Evolutionary conservation across 345 rosid genomes (phyloP).

Genomic region (Arabidopsis thaliana): TAIR10.1 NC_003070.9:3517001-3517500

Average conservation of each 20-base stretch:
- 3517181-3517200: background rate
- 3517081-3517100: constrained; percentile 13
- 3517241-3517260: constrained; percentile 29
- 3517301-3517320: constrained; percentile 22
- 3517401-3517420: constrained; percentile 87
- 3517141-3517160: constrained; percentile 39
- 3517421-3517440: constrained; percentile 93
- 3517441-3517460: constrained; percentile 60
- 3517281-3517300: constrained; percentile 31
- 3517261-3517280: constrained; percentile 28
- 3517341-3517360: constrained; percentile 24
- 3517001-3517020: constrained; percentile 10
- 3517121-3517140: constrained; percentile 44
- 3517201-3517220: constrained; percentile 31
- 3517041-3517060: background rate
- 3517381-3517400: constrained; percentile 48
- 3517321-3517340: constrained; percentile 29
- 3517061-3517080: background rate
- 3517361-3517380: constrained; percentile 27
- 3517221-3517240: constrained; percentile 28
- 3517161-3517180: constrained; percentile 7
- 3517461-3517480: constrained; percentile 52
- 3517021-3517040: background rate
- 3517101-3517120: constrained; percentile 43
- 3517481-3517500: constrained; percentile 46